Base-by-base conservation (phyloP, 2,329 filamentous ascomycete genomes). In the Hymenoscyphus scutula region DNA sequence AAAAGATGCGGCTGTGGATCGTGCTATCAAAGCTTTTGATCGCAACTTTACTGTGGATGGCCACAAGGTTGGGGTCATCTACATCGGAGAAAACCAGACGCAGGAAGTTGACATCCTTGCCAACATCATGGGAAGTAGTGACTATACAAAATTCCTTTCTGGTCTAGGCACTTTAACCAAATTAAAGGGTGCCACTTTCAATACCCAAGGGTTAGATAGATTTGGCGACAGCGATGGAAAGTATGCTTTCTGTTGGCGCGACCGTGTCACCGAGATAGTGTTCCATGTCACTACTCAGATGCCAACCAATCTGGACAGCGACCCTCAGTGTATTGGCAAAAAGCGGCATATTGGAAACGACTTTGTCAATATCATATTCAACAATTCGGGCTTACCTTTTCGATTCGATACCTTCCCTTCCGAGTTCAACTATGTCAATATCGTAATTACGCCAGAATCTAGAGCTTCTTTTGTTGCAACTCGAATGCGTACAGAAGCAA, bases 201-300 rank as follows among this genome's bases (percentile, higher is more conserved):
- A 99, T 72, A 92, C 93, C 0, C 94, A 97, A 72, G 95, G 95
- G 3, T 79, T 99, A 29, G 93, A 98, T 74, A 86, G 87, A 32
- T 82, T 86, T 65, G 84, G 88, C 68, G 88, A 94, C 71, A 82
- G 82, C 1, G 95, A 99, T 75, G 95, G 95, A 34, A 85, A 93
- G 71, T 92, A 90, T 75, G 92, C 93, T 0, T 93, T 94, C 73
- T 94, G 91, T 71, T 99, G 95, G 93, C 90, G 93, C 64, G 95
- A 98, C 74, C 85, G 93, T 53, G 92, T 97, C 62, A 95, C 93
- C 5, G 95, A 98, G 74, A 90, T 99, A 53, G 89, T 98, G 32
- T 99, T 96, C 76, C 95, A 98, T 74, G 89, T 98, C 60, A 92
- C 91, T 5, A 99, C 94, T 3, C 92, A 98, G 82, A 99, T 99